Base-by-base conservation (phyloP, 768 basidiomycete species). In the Clathrus columnatus region DNA sequence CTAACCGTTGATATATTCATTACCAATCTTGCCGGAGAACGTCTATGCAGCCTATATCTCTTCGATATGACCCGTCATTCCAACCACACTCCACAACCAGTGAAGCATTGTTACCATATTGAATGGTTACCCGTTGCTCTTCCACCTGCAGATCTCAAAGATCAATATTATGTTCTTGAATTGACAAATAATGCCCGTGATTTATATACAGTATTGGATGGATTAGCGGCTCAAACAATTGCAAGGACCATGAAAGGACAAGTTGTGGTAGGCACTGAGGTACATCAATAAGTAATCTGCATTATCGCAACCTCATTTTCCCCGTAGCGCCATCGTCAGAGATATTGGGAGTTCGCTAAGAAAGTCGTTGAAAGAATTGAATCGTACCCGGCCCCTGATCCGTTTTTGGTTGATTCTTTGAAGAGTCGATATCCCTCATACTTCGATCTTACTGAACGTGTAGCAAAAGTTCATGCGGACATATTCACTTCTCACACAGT, bases 31-130 rank as follows among this genome's bases (percentile, higher is more conserved):
- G 41, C 41, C 6, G 70, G 70, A 7, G 49, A 45, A 14, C 61
- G 62, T 42, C 55, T 63, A 21, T 65, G 56, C 44, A 55, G 56
- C 0, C 48, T 64, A 24, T 67, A 69, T 41, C 63, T 65, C 4
- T 68, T 69, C 52, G 67, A 69, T 49, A 67, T 68, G 36, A 67
- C 67, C 0, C 67, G 52, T 32, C 68, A 68, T 2, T 65, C 67
- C 14, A 36, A 36, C n/a, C 56, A 63, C 0, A 64, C 63, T 4
- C 66, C 67, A 29, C 56, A 29, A 45, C 64, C 60, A 42, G 57
- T 61, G 16, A 65, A 64, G 7, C 63, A 69, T 20, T 65, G 68
- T 54, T 48, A 69, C 52, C 63, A 67, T 0, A 68, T 62, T 7
- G 47, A 48, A 1, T 69, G 68, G 68, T 68, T 68, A 53, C 59